Percentiles rank a stretch among this genome's conserved stretches.
Evolutionary conservation across 1,284 basidiomycete species (phyloP).

Genomic region (Mycosarcoma mackinlayi): DNA sequence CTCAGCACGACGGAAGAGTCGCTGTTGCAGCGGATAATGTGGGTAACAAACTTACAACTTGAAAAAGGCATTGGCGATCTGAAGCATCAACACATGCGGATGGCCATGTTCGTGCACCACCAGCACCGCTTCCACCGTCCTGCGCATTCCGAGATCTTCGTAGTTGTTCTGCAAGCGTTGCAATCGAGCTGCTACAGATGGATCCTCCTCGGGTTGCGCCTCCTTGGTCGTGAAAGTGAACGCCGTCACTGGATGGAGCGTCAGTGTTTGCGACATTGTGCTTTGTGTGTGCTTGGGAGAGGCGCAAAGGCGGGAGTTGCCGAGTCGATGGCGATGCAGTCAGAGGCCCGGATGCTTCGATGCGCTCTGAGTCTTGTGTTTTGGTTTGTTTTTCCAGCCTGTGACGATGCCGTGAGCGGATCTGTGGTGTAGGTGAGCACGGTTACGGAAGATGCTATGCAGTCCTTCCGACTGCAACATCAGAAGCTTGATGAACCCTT

Average conservation of each 20-base stretch:
- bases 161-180: conserved; percentile 83
- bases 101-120: conserved; percentile 79
- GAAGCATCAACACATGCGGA: conserved; percentile 90
- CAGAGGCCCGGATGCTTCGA: too few relatives aligned
- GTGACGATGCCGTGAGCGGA: too few relatives aligned
- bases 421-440: too few relatives aligned
- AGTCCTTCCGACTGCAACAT: too few relatives aligned
- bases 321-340: too few relatives aligned
- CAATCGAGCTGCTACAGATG: conserved; percentile 78
- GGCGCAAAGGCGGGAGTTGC: too few relatives aligned
- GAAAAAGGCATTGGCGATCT: conserved; percentile 98
- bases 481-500: too few relatives aligned
- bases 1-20: too few relatives aligned
- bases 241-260: conserved; percentile 80
- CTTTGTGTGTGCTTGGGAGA: background rate
- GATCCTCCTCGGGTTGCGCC: conserved; percentile 94
- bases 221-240: conserved; percentile 93
- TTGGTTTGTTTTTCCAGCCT: too few relatives aligned
- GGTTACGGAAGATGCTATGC: too few relatives aligned
- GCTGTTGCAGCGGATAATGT: too few relatives aligned
- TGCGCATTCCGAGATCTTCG: conserved; percentile 90
- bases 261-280: conserved; percentile 57
- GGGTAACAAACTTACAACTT: conserved; percentile 93
- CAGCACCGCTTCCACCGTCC: conserved; percentile 94
- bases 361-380: too few relatives aligned